Evolutionary conservation across 2,329 filamentous ascomycete genomes (phyloP).

Genomic region (Fusarium citri): DNA sequence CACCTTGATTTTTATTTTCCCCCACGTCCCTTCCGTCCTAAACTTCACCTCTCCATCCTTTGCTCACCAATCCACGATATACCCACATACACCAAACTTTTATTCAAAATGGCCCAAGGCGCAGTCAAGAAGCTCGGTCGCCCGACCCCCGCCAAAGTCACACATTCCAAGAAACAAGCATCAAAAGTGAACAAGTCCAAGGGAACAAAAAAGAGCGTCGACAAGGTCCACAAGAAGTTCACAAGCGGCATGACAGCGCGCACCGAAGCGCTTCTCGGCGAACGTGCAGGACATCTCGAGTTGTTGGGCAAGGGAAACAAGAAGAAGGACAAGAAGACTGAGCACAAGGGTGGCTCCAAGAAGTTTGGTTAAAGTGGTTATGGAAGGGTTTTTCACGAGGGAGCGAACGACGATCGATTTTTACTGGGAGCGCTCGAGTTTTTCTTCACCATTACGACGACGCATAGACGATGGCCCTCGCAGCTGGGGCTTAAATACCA

Average conservation of each 20-base stretch:
- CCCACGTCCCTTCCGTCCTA: constrained; percentile 3
- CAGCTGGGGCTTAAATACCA: not conserved
- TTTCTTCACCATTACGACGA: not conserved
- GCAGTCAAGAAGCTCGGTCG: constrained; percentile 60
- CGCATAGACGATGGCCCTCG: not conserved
- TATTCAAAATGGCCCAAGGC: constrained; percentile 64
- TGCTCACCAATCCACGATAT: not conserved
- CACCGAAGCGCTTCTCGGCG: constrained; percentile 69
- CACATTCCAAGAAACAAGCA: constrained; percentile 57
- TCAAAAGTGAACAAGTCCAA: constrained; percentile 64
- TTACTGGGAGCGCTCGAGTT: constrained; percentile 6
- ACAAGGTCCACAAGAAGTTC: constrained; percentile 67
- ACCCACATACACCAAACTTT: not conserved
- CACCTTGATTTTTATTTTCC: constrained; percentile 40
- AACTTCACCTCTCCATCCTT: constrained; percentile 51
- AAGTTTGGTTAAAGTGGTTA: constrained; percentile 63
- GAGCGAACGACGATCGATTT: constrained; percentile 14
- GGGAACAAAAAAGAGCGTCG: constrained; percentile 58
- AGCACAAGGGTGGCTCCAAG: constrained; percentile 62
- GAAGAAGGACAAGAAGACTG: constrained; percentile 57
- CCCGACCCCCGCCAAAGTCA: constrained; percentile 55
- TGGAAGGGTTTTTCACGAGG: not conserved
- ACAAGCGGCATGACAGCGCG: constrained; percentile 64
- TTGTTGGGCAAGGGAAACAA: constrained; percentile 69
- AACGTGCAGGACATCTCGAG: constrained; percentile 70